Percentiles rank a stretch among this genome's conserved stretches.
phyloP scores from a whole-genome alignment of 2,329 filamentous ascomycete genomes.

The Aschersonia sp. region DNA sequence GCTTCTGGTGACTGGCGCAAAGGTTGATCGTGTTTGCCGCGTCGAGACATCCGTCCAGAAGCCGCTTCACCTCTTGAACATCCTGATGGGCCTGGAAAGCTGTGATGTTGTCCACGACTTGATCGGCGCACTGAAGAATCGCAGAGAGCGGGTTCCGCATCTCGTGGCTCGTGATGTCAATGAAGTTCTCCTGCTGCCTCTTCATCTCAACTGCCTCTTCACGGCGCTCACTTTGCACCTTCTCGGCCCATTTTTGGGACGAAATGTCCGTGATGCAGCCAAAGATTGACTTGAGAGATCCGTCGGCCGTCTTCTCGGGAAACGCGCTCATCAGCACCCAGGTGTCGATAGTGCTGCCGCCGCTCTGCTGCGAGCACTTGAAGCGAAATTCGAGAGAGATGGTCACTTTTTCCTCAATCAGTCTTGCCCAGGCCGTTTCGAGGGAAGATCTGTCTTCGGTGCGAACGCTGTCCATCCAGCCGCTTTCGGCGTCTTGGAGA shows the following conservation, averaged over 20 bases:
- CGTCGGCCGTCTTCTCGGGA: constrained; percentile 51
- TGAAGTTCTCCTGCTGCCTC: constrained; percentile 56
- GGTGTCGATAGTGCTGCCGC: constrained; percentile 48
- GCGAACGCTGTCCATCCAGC: constrained; percentile 60
- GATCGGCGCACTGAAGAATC: constrained; percentile 63
- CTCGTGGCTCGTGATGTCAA: constrained; percentile 61
- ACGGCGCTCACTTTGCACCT: constrained; percentile 61
- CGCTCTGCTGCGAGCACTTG: constrained; percentile 50
- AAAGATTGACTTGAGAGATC: constrained; percentile 59
- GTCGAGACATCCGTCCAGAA: constrained; percentile 47
- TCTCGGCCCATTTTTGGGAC: constrained; percentile 72
- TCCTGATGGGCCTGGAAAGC: constrained; percentile 22
- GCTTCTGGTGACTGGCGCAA: constrained; percentile 67
- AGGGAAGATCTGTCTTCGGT: constrained; percentile 49
- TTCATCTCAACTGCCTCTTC: constrained; percentile 75
- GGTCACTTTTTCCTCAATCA: constrained; percentile 46
- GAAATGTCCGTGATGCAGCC: constrained; percentile 78
- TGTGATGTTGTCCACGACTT: constrained; percentile 42
- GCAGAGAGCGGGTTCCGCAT: constrained; percentile 66
- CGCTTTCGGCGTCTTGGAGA: constrained; percentile 40
- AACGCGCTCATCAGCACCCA: constrained; percentile 70
- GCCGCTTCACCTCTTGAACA: constrained; percentile 28
- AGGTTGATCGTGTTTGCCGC: constrained; percentile 71
- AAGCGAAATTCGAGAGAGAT: constrained; percentile 65
- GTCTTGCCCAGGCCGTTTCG: constrained; percentile 43